Evolutionary conservation across 1,284 basidiomycete genomes (phyloP), one percentile per base, ranked within the genome.

Genomic region (Naganishia liquefaciens): DNA sequence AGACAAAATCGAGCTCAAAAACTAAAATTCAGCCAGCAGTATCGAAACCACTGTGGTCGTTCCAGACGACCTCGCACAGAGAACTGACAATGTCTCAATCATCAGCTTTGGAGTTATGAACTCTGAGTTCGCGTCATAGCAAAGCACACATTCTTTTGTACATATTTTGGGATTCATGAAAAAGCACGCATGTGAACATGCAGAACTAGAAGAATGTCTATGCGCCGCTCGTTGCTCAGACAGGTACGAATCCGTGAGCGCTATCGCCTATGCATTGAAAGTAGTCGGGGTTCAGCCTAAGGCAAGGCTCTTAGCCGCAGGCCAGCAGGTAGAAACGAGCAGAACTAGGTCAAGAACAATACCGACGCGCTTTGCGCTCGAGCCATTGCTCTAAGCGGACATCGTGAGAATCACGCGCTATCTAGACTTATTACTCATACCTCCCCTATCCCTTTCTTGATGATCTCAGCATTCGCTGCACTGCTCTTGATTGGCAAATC

Each of bases 81-180:
- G 30, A 25, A 46, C 44, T 43, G 54, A 57, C 42, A 46, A 21
- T 40, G n/a, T 25, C 27, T 25, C 53, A 13, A 37, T 10, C 10
- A 13, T 37, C 33, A 37, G 33, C 33, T 37, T 37, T 13, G 33
- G 6, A 37, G 33, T 13, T 13, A 37, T 13, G 33, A 37, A 37
- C 13, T 10, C 33, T 10, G 53, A 54, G 19, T 39, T 43, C 9
- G 28, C n/a, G n/a, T 7, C n/a, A 23, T 46, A 46, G 43, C 43
- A 46, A 17, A 46, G 37, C 40, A 54, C 42, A 57, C 42, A n/a
- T 27, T 57, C 42, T 57, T 46, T 57, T 40, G 43, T 44, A 57
- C 21, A 44, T 44, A 21, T 57, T 46, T 57, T 57, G 54, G 54
- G 54, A 42, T 30, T 44, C 33, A 57, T 57, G 43, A 46, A 11